Base-by-base conservation (phyloP, 768 basidiomycete species). In the Rhizopogon rudus region DNA sequence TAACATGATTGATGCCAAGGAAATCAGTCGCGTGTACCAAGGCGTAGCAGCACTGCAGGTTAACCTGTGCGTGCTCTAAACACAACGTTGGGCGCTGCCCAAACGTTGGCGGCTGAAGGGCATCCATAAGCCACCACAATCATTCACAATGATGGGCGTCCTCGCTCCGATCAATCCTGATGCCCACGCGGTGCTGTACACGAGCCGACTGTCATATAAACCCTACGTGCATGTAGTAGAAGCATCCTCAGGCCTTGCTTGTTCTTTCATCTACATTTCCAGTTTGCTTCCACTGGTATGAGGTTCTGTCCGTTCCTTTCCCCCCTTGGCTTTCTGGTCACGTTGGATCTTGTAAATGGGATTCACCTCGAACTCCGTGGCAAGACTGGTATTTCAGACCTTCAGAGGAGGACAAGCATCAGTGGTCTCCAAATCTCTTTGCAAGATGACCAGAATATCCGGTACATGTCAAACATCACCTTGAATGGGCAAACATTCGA, bases 401-500 rank as follows among this genome's bases (percentile, higher is more conserved):
- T 70, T 17, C 54, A 55, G 9, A 63, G 63, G 45, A 65, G 76
- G 55, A 48, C 63, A 3, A 54, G 65, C 39, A 51, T 75, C 37
- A 42, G 63, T 12, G 75, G 67, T 9, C 54, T 63, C 10, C 51
- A 68, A 20, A 51, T 57, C 1, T 58, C 62, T 14, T 53, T 78
- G 20, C 37, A 44, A 39, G 65, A 77, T 52, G 46, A 57, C 6
- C 62, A 64, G 14, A 66, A 78, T 51, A 28, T 78, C 14, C 33
- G 62, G 48, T 80, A 79, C 53, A 44, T 50, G 9, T 68, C 71
- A 20, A 75, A 76, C 52, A 65, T 78, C 55, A 72, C 74, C 1
- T 58, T 80, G 22, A 73, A 75, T n/a, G 71, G 65, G 16, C 22
- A 46, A 9, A 52, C 28, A 13, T 71, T 72, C 55, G 61, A 63